Evolutionary conservation across 345 rosid species (phyloP), one percentile per base, ranked within the genome.

Genomic region (Eucalyptus paniculata): DNA sequence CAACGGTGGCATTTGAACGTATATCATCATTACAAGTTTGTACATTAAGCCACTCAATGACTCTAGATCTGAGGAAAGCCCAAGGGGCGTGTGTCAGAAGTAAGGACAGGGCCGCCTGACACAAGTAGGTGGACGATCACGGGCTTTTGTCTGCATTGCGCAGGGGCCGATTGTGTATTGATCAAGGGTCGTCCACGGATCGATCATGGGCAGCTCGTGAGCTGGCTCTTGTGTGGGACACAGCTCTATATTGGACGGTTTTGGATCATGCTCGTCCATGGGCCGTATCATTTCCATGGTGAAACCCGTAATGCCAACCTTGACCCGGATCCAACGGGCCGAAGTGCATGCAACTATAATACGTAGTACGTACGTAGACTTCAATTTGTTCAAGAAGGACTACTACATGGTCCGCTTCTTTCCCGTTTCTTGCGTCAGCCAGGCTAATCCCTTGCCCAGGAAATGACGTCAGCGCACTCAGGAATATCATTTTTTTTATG

Each of bases 161-260:
- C 24, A 8, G 9, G 26, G 58, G 58, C 58, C 0, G 26, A 53
- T 2, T 0, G 1, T 53, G 26, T 53, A 53, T 53, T 53, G 58
- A 53, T 53, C 58, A 8, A 21, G 58, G 58, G 26, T 2, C 11
- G 0, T 53, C 24, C 58, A 21, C 0, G 26, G 5, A 53, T 53
- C 0, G 5, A 53, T 53, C 26, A 53, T 53, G 58, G 26, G 23
- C 4, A 53, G 26, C 26, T 53, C 2, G 9, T 53, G 58, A 53
- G 58, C 5, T 53, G 0, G 58, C 58, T 19, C 58, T 53, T 53
- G 58, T 3, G 26, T 0, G 0, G 0, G 24, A 53, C 58, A 53
- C 2, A 0, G 26, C 24, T 21, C 24, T 53, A 53, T 53, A 4
- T 53, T 8, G 58, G 58, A 53, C 5, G 0, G 26, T 53, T 53